Base-by-base conservation (phyloP, 2,329 filamentous ascomycete species). In the Aspergillus melleus region DNA sequence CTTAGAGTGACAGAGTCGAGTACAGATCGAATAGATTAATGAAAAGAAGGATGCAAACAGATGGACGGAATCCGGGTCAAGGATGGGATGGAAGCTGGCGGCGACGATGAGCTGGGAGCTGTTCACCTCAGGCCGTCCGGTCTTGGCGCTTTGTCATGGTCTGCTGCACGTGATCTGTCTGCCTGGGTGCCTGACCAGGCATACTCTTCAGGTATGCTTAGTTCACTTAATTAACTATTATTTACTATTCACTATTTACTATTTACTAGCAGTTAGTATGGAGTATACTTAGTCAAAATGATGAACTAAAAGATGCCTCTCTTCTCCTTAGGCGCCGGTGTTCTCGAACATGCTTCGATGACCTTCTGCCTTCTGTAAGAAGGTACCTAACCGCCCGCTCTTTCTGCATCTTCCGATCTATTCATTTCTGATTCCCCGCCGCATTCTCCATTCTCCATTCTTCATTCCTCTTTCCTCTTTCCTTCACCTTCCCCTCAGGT, bases 91-190 rank as follows among this genome's bases (percentile, higher is more conserved):
- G 52, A 22, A 44, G 55, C 24, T 47, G 61, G 57, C 52, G 54
- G 58, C 62, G 64, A 62, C 57, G 63, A 57, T 65, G 59, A 62
- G 60, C 57, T 60, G 57, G 58, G 63, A 66, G 62, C 64, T 68
- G 62, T 51, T 24, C 24, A 24, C 24, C 24, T 24, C 24, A 24
- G 24, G 4, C 24, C 6, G 24, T 10, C 16, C 57, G 61, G 57
- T 65, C 59, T 67, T 59, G 61, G 61, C 59, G 59, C 61, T 62
- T 66, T 67, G 61, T 63, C 61, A 58, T 36, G 11, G 47, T 60
- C n/a, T 24, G 1, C 54, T 47, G 16, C 63, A 66, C 60, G 60
- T 64, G 61, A 60, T 9, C 67, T 66, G 30, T 58, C 49, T 36
- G 32, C 6, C 16, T 53, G 12, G 39, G n/a, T 36, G 47, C 30